Evolutionary conservation across 2,329 filamentous ascomycete species (phyloP), one percentile per base, ranked within the genome.

Genomic region (Fusarium staphyleae): DNA sequence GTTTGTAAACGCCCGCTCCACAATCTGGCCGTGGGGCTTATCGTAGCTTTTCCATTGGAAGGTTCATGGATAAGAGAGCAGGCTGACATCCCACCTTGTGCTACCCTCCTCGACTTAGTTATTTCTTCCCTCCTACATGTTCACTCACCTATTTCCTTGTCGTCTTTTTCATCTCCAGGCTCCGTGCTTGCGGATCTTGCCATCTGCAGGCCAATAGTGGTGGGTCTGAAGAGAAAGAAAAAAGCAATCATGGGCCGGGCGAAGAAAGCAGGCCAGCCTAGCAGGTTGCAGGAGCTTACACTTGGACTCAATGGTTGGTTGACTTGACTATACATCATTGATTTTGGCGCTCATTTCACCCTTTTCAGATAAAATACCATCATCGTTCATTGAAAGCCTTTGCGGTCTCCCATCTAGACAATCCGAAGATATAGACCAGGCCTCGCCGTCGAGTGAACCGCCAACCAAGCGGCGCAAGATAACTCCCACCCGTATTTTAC

Each of bases 401-500:
- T 40, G 60, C 3, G 35, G 30, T 18, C 29, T 74, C 13, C 59
- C 66, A 22, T 61, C 52, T 15, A 50, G 60, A 19, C 33, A 36
- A 14, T 32, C 44, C 14, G 57, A 58, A 7, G 37, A 13, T 26
- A 8, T 24, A 29, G 22, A 48, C 10, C 40, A 60, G 13, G 37
- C 44, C 19, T 59, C 50, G 12, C 54, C 57, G 7, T 41, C 45
- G 15, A 47, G 42, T 7, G 62, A 62, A n/a, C 64, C 60, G 14
- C 57, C 67, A 13, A 15, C 52, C 4, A 75, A 75, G 62, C 71
- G 72, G 41, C 71, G 65, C 41, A 75, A 70, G 62, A 56, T 63
- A 11, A 48, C 55, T 14, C 36, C 15, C 36, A 52, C 46, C 41
- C 37, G 32, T 29, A 36, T 13, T 26, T 35, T 45, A 19, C 49